Conservation (phyloP, 192 early-diverging fungal species). For the Entophlyctis helioformis region DNA sequence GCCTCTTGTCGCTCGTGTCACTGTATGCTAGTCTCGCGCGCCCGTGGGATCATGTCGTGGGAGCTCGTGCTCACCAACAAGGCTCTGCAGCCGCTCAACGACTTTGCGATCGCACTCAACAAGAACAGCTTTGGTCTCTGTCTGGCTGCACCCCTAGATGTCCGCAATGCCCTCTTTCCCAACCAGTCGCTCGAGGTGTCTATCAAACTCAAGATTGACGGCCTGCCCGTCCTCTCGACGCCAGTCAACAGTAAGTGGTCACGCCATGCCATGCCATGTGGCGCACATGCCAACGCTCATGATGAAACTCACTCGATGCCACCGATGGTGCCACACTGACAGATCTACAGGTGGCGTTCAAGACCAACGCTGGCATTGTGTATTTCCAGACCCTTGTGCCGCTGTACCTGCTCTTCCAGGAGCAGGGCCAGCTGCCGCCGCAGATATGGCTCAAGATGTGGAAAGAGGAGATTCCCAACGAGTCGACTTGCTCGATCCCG, state of each 20-base stretch:
- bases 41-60: slow-evolving; percentile 45
- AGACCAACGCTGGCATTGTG: slow-evolving; percentile 49
- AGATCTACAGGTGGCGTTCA: slow-evolving; percentile 59
- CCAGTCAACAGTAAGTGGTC: slow-evolving; percentile 36
- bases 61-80: slow-evolving; percentile 54
- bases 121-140: slow-evolving; percentile 57
- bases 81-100: slow-evolving; percentile 28
- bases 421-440: not conserved
- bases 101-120: slow-evolving; percentile 72
- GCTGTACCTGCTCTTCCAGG: slow-evolving; percentile 32
- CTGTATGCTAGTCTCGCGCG: slow-evolving; percentile 27
- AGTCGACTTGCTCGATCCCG: not conserved
- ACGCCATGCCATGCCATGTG: too few relatives aligned
- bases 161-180: slow-evolving; percentile 24
- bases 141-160: slow-evolving; percentile 31
- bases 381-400: slow-evolving; percentile 61
- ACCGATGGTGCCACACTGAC: not conserved
- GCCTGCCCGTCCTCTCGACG: slow-evolving; percentile 26
- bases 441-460: slow-evolving; percentile 7
- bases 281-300: too few relatives aligned
- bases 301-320: too few relatives aligned
- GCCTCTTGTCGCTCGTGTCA: slow-evolving; percentile 1
- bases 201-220: slow-evolving; percentile 38
- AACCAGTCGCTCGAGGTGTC: slow-evolving; percentile 26
- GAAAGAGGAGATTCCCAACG: slow-evolving; percentile 2